These are phyloP conservation scores for Puccinia sorghi DNA, from an alignment of 1,284 basidiomycete species.

Conservation along the genomic window DNA sequence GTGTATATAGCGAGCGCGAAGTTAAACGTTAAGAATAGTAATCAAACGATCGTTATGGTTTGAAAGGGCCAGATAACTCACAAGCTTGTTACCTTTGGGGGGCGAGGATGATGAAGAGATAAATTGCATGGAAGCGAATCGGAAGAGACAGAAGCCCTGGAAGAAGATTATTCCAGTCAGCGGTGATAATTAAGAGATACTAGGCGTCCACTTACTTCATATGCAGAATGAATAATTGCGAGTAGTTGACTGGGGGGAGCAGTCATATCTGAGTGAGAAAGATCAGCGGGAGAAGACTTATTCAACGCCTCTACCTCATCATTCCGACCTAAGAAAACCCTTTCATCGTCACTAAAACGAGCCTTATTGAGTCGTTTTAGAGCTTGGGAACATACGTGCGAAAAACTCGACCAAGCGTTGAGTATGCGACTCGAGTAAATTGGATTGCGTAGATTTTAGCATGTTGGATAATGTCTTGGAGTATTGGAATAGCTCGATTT, in stretches of 20 bases:
- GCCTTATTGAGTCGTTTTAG: not conserved
- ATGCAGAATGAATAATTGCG: constrained; percentile 25
- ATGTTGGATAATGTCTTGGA: constrained; percentile 7
- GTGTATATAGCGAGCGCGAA: not conserved
- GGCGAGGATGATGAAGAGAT: not conserved
- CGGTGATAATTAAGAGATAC: not conserved
- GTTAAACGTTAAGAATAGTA: too few relatives aligned
- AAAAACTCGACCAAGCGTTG: constrained; percentile 31
- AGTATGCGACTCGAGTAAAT: constrained; percentile 7
- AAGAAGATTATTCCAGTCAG: not conserved
- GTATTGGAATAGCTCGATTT: constrained; percentile 30
- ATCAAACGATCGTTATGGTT: not conserved
- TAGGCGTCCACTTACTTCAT: constrained; percentile 14
- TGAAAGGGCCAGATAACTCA: not conserved
- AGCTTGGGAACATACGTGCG: not conserved
- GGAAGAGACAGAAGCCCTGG: constrained; percentile 27
- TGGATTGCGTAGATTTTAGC: not conserved
- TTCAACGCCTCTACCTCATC: constrained; percentile 15
- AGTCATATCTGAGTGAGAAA: not conserved
- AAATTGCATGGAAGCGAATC: not conserved
- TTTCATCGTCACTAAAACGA: not conserved
- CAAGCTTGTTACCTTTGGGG: not conserved
- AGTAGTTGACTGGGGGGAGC: constrained; percentile 18
- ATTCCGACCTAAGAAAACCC: constrained; percentile 6
- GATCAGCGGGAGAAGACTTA: not conserved